phyloP scores from a whole-genome alignment of 2,329 filamentous ascomycete species.

The Periglandula ipomoeae region DNA sequence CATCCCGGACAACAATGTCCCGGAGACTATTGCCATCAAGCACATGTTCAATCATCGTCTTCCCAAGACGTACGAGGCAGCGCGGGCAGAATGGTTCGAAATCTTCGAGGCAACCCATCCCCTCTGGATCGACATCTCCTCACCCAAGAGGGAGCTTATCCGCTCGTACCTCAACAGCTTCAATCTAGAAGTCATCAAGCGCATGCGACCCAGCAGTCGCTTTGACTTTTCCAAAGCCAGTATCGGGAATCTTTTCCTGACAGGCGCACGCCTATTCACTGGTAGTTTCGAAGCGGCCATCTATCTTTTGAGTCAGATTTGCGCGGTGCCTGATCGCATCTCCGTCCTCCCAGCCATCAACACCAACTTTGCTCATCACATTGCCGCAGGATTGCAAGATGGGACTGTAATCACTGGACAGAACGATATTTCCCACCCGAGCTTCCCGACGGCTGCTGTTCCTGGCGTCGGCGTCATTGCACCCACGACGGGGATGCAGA shows the following conservation, averaged over 20 bases:
- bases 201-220: constrained; percentile 59
- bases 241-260: constrained; percentile 72
- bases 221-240: constrained; percentile 73
- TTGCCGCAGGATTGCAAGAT: constrained; percentile 71
- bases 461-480: constrained; percentile 18
- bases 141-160: constrained; percentile 67
- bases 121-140: constrained; percentile 64
- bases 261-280: constrained; percentile 80
- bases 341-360: constrained; percentile 84
- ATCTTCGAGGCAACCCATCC: constrained; percentile 75
- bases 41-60: constrained; percentile 82
- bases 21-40: constrained; percentile 67
- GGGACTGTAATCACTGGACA: constrained; percentile 78
- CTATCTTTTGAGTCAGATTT: constrained; percentile 80
- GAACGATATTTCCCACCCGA: constrained; percentile 85
- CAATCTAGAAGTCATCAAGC: constrained; percentile 70
- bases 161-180: constrained; percentile 68
- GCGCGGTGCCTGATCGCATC: constrained; percentile 67
- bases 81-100: constrained; percentile 74
- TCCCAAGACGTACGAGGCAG: constrained; percentile 45
- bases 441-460: constrained; percentile 45
- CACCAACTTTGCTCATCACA: constrained; percentile 92
- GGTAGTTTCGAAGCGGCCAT: constrained; percentile 90
- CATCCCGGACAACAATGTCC: constrained; percentile 57
- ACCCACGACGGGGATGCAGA: constrained; percentile 15